These are phyloP conservation scores for Candida insectorum DNA, from an alignment of 805 yeast species.

Conservation along the genomic window DNA sequence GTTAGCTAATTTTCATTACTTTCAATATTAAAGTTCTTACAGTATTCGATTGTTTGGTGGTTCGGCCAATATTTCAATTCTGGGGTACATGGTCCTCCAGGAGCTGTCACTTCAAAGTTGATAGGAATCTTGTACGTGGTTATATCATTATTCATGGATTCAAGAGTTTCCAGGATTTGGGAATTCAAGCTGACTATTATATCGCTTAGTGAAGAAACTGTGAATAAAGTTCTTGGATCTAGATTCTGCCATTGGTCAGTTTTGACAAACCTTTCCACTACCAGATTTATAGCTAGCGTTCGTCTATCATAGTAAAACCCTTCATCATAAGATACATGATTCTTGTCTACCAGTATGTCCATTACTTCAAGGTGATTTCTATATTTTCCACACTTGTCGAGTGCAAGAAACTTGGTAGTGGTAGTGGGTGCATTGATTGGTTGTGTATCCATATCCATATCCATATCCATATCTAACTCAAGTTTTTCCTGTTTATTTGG, in stretches of 20 bases:
- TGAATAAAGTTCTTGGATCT: background rate
- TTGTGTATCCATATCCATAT: slow-evolving; percentile 5
- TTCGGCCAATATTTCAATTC: slow-evolving; percentile 30
- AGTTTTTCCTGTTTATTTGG: slow-evolving; percentile 15
- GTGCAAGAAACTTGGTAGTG: slow-evolving; percentile 53
- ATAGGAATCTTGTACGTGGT: slow-evolving; percentile 14
- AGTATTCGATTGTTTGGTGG: slow-evolving; percentile 33
- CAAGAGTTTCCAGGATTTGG: too few species aligned
- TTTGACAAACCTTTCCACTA: slow-evolving; percentile 25
- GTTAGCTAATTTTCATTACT: too few species aligned
- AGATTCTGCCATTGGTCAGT: slow-evolving; percentile 12
- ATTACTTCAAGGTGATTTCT: slow-evolving; percentile 56
- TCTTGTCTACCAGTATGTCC: slow-evolving; percentile 27
- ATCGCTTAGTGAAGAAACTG: too few species aligned
- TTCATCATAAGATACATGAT: slow-evolving; percentile 7
- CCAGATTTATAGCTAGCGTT: slow-evolving; percentile 31
- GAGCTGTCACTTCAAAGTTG: slow-evolving; percentile 26
- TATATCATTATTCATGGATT: background rate
- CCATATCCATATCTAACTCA: slow-evolving; percentile 22
- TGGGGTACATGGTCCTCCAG: slow-evolving; percentile 15
- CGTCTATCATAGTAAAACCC: slow-evolving; percentile 28
- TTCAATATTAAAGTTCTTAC: slow-evolving; percentile 18
- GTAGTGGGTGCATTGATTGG: too few species aligned
- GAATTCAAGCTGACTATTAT: too few species aligned
- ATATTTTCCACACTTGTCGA: slow-evolving; percentile 78